Evolutionary conservation across 2,329 filamentous ascomycete species (phyloP).

Genomic region (Talaromyces piceae): DNA sequence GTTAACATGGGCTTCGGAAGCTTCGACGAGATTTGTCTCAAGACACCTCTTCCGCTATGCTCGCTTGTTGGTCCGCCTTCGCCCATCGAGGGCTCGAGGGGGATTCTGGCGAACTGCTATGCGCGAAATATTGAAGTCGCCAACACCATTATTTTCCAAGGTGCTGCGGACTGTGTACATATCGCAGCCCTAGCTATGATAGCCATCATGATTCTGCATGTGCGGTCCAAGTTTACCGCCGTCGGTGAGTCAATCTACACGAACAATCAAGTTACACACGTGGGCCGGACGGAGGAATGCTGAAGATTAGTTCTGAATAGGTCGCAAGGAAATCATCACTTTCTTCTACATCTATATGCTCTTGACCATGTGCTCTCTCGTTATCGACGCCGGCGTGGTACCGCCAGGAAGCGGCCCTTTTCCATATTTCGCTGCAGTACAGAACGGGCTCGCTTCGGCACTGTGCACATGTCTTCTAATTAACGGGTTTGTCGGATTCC

Average conservation of each 20-base stretch:
- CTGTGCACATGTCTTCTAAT: slow-evolving; percentile 84
- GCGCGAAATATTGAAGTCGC: slow-evolving; percentile 90
- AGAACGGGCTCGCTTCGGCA: slow-evolving; percentile 77
- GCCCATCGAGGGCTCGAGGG: slow-evolving; percentile 59
- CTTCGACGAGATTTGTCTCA: slow-evolving; percentile 78
- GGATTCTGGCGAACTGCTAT: slow-evolving; percentile 86
- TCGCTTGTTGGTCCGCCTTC: slow-evolving; percentile 64
- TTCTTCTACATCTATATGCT: slow-evolving; percentile 98
- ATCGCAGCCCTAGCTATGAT: slow-evolving; percentile 88
- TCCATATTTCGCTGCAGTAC: slow-evolving; percentile 84
- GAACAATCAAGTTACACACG: too few species aligned
- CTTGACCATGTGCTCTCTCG: slow-evolving; percentile 77
- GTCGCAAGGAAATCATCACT: slow-evolving; percentile 65
- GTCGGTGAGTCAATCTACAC: slow-evolving; percentile 79
- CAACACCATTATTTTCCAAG: slow-evolving; percentile 98
- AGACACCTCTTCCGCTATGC: slow-evolving; percentile 80
- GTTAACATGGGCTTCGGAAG: slow-evolving; percentile 82
- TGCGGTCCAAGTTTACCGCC: slow-evolving; percentile 95
- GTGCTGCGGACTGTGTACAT: slow-evolving; percentile 83
- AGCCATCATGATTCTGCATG: slow-evolving; percentile 93
- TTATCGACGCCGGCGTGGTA: slow-evolving; percentile 87
- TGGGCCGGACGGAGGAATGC: slow-evolving; percentile 10
- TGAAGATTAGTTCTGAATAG: slow-evolving; percentile 27
- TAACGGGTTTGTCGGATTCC: slow-evolving; percentile 97
- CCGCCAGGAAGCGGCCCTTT: slow-evolving; percentile 73